A percentile compares a stretch with the other conserved stretches of the same genome.
Evolutionary conservation across 2,329 filamentous ascomycete species (phyloP).

Genomic region (Diaporthe sp.): DNA sequence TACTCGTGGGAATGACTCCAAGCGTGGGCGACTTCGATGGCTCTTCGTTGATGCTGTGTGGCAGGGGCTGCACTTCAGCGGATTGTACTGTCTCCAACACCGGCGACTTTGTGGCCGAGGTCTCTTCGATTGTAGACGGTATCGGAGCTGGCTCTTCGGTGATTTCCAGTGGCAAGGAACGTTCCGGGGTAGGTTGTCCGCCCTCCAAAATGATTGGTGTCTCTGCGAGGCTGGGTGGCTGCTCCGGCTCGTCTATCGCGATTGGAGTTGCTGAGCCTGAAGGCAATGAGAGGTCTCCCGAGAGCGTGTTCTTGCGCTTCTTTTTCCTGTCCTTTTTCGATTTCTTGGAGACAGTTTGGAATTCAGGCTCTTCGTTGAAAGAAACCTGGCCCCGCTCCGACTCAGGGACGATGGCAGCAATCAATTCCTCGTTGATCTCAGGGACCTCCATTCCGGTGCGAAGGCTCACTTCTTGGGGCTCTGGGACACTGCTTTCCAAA

Average conservation of each 20-base stretch:
- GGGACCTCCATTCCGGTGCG: background rate
- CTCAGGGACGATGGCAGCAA: background rate
- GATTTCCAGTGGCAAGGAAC: background rate
- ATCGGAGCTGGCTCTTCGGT: background rate
- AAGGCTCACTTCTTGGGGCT: background rate
- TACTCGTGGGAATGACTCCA: background rate
- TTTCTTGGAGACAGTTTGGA: background rate
- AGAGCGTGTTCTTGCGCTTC: slow-evolving; percentile 12
- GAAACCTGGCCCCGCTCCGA: background rate
- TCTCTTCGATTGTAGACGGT: background rate
- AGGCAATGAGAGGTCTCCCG: background rate
- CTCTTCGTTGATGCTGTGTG: background rate
- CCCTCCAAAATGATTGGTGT: background rate
- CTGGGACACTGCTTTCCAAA: background rate
- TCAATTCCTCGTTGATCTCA: background rate
- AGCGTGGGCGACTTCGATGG: background rate
- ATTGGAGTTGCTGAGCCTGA: background rate
- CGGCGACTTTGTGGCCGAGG: no score
- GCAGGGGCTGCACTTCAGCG: background rate
- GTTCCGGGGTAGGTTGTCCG: background rate
- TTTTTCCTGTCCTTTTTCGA: slow-evolving; percentile 23
- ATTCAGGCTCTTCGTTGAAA: background rate
- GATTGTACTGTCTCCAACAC: background rate
- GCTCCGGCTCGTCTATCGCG: background rate
- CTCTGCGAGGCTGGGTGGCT: background rate